Conservation (phyloP, 768 basidiomycete species). For the Pleurotus platypus region DNA sequence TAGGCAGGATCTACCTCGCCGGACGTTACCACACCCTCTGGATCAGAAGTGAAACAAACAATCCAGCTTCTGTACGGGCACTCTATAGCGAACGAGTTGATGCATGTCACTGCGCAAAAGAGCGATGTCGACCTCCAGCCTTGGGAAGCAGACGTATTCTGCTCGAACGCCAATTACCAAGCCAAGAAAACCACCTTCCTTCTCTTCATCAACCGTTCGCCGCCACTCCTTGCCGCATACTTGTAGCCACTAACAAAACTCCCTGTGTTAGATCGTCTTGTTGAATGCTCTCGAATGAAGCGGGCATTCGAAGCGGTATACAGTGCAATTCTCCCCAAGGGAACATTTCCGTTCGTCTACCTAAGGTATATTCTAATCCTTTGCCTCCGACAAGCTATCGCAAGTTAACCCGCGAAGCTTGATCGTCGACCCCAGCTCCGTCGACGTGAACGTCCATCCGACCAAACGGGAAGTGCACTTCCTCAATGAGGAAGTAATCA, state of each 20-base stretch:
- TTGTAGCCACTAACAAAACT: not conserved
- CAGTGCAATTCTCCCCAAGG: constrained; percentile 82
- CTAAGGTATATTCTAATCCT: constrained; percentile 57
- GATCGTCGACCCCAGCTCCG: constrained; percentile 77
- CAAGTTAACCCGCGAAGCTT: constrained; percentile 42
- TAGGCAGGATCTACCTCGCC: constrained; percentile 73
- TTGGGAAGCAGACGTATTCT: constrained; percentile 74
- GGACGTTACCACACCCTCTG: constrained; percentile 77
- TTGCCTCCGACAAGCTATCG: not conserved
- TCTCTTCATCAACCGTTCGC: constrained; percentile 92
- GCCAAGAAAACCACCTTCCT: constrained; percentile 82
- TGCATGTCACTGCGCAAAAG: constrained; percentile 36
- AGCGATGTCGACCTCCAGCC: constrained; percentile 34
- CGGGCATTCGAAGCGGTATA: constrained; percentile 86
- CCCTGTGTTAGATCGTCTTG: constrained; percentile 69
- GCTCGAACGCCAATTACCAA: constrained; percentile 87
- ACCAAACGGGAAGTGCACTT: constrained; percentile 98
- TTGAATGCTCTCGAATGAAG: constrained; percentile 85
- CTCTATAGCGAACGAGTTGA: constrained; percentile 73
- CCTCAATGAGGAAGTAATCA: constrained; percentile 84
- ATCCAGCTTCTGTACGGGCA: constrained; percentile 84
- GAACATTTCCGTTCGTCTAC: constrained; percentile 88
- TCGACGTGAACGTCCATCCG: constrained; percentile 98
- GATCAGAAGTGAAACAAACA: constrained; percentile 58
- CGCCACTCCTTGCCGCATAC: constrained; percentile 34